Conservation (phyloP, 108 stramenopile species). For the Fragilaria radians region DNA sequence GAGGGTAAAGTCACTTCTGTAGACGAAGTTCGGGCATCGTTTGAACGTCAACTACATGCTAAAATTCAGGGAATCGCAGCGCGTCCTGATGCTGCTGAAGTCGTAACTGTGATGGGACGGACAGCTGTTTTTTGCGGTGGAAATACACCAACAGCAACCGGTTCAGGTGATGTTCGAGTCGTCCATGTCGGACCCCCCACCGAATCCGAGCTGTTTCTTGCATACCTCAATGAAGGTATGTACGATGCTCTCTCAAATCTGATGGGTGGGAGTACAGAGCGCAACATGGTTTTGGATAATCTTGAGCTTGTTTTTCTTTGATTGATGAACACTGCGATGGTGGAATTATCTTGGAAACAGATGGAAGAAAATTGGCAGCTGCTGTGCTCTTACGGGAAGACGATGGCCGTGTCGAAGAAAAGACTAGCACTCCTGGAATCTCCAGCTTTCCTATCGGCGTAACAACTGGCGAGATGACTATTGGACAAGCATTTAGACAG, state of each 20-base stretch:
- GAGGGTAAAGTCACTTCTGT: slow-evolving; percentile 19
- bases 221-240: slow-evolving; percentile 82
- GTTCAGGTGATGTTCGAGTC: slow-evolving; percentile 57
- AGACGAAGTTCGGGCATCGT: slow-evolving; percentile 50
- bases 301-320: slow-evolving; percentile 79
- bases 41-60: slow-evolving; percentile 70
- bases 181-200: slow-evolving; percentile 74
- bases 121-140: slow-evolving; percentile 80
- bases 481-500: slow-evolving; percentile 78
- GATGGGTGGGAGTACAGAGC: slow-evolving; percentile 78
- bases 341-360: slow-evolving; percentile 76
- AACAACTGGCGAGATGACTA: slow-evolving; percentile 73
- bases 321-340: slow-evolving; percentile 89
- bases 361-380: slow-evolving; percentile 62
- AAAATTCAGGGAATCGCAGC: slow-evolving; percentile 73
- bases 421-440: slow-evolving; percentile 14
- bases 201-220: slow-evolving; percentile 73
- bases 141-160: slow-evolving; percentile 16
- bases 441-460: slow-evolving; percentile 46
- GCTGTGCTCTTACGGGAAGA: slow-evolving; percentile 76
- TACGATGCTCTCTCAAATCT: slow-evolving; percentile 69
- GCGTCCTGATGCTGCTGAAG: slow-evolving; percentile 79
- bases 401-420: slow-evolving; percentile 12
- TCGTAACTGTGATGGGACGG: slow-evolving; percentile 62
- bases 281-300: slow-evolving; percentile 85